Base-by-base conservation (phyloP, 2,329 filamentous ascomycete species). In the Botrytis deweyae region DNA sequence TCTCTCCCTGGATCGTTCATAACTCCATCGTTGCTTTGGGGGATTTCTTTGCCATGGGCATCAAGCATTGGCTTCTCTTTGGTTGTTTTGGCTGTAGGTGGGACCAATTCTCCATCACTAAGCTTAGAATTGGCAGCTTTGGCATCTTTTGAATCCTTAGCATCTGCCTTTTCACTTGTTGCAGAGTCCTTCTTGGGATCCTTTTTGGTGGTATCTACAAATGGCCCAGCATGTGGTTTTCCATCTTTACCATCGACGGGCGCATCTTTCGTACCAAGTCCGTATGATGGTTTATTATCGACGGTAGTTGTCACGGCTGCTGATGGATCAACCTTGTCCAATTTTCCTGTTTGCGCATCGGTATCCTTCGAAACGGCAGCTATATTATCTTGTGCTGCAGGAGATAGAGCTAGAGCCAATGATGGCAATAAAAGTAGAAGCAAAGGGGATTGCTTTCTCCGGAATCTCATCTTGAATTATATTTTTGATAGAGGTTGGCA, bases 181-280 rank as follows among this genome's bases (percentile, higher is more conserved):
- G 49, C 25, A 33, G 49, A 87, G 76, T 90, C 89, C 67, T 79
- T 79, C 70, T 78, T 79, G 78, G 75, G 78, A 76, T 91, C 89
- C 42, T 79, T 80, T 74, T 87, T 85, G 33, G 64, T 68, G 25
- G 86, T 88, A 75, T 91, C 89, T 73, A 95, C 90, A 80, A 89
- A 91, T 9, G 96, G 96, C 2, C 96, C 96, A 33, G 91, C 89
- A 81, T 98, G 95, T 65, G 96, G 96, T 84, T 95, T 96, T 66
- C 96, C 96, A 84, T 98, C 96, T 79, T 92, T 92, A 64, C 95
- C 95, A 81, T 98, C 96, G 33, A 98, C 91, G 0, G 95, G 95
- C 73, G 93, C 93, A 84, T 96, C 91, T 82, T 94, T 94, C 70
- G 90, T 91, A 71, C 89, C 89, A 77, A 80, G 73, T 59, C 79